phyloP scores from a whole-genome alignment of 345 rosid species.

The Populus ilicifolia region DNA sequence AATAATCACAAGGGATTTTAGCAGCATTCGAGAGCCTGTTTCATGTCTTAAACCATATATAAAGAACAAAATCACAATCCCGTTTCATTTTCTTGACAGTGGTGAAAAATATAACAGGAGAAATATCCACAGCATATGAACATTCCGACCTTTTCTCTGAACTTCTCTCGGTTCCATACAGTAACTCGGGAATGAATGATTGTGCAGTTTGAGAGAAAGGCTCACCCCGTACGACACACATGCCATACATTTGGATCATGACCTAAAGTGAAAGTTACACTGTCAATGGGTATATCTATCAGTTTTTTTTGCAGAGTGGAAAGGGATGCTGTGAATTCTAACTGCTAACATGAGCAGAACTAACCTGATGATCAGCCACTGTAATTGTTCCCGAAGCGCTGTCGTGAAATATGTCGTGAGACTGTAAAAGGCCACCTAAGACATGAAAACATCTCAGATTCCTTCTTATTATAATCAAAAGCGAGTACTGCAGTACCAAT shows the following conservation, averaged over 20 bases:
- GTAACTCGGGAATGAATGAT: slow-evolving; percentile 86
- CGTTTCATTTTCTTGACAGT: not conserved
- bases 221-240: slow-evolving; percentile 75
- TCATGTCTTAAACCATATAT: not conserved
- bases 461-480: not conserved
- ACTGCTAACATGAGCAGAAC: not conserved
- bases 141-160: slow-evolving; percentile 44
- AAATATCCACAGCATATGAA: not conserved
- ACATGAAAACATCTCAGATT: slow-evolving; percentile 13
- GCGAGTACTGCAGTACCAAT: not conserved
- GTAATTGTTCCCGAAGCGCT: slow-evolving; percentile 63
- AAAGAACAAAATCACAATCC: not conserved
- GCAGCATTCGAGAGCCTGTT: slow-evolving; percentile 69
- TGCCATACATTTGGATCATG: slow-evolving; percentile 62
- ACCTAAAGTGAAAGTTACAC: slow-evolving; percentile 32
- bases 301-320: not conserved
- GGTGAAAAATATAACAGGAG: not conserved
- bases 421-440: slow-evolving; percentile 72
- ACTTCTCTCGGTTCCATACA: slow-evolving; percentile 58
- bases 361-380: slow-evolving; percentile 91
- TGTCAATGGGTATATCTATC: not conserved
- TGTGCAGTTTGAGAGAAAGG: slow-evolving; percentile 93
- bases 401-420: slow-evolving; percentile 74
- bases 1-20: slow-evolving; percentile 66
- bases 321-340: not conserved